Percentiles rank a stretch among this genome's conserved stretches.
Conservation (phyloP, 2,329 filamentous ascomycete genomes). For the Ceratocystis lukuohia region DNA sequence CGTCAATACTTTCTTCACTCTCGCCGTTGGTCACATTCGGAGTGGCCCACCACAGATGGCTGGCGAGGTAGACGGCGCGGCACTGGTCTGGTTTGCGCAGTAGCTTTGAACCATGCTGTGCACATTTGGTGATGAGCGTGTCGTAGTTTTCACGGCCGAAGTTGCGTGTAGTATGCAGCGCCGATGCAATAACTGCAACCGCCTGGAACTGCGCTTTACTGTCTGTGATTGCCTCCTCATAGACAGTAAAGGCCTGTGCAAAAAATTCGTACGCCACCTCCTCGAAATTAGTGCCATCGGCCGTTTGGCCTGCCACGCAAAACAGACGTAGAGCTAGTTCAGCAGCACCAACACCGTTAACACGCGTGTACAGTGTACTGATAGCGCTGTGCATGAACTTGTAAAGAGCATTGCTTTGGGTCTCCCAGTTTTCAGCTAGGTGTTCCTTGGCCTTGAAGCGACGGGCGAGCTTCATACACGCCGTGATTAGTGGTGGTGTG, state of each 20-base stretch:
- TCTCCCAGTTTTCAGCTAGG: slow-evolving; percentile 51
- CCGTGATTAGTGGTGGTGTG: slow-evolving; percentile 80
- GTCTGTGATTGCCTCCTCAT: slow-evolving; percentile 91
- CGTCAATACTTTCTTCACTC: slow-evolving; percentile 53
- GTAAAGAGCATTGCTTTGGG: slow-evolving; percentile 63
- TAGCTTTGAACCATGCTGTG: slow-evolving; percentile 89
- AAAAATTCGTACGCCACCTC: slow-evolving; percentile 98
- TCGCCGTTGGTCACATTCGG: slow-evolving; percentile 66
- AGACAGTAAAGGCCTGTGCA: slow-evolving; percentile 93
- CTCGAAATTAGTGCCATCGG: slow-evolving; percentile 81
- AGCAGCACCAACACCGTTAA: slow-evolving; percentile 61
- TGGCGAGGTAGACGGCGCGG: slow-evolving; percentile 87
- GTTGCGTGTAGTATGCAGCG: slow-evolving; percentile 73
- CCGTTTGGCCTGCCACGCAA: slow-evolving; percentile 80
- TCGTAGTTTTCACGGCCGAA: slow-evolving; percentile 98
- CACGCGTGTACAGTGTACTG: slow-evolving; percentile 74
- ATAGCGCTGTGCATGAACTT: slow-evolving; percentile 90
- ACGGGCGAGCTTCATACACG: slow-evolving; percentile 76
- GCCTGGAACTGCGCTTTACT: slow-evolving; percentile 96
- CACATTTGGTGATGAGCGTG: slow-evolving; percentile 94
- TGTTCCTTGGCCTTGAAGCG: slow-evolving; percentile 85
- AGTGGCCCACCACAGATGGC: slow-evolving; percentile 95
- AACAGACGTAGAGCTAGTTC: slow-evolving; percentile 85
- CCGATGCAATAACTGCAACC: slow-evolving; percentile 83
- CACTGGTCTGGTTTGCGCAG: slow-evolving; percentile 98